Conservation (phyloP, 2,329 filamentous ascomycete genomes). For the Arthrinium puccinioides region DNA sequence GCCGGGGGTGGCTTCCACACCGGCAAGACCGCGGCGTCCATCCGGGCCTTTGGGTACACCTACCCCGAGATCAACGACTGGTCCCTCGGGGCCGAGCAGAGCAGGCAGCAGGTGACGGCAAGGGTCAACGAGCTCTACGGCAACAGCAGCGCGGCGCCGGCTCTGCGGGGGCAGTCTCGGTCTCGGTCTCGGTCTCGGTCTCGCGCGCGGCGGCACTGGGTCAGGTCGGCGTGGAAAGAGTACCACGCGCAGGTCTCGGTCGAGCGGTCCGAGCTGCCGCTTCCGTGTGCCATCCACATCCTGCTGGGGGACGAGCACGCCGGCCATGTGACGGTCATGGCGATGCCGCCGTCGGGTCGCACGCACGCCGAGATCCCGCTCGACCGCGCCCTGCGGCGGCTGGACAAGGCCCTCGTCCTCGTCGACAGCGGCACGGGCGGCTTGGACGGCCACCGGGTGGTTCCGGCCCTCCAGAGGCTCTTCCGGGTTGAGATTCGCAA, state of each 20-base stretch:
- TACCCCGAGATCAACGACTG: constrained; percentile 36
- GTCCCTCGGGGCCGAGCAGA: constrained; percentile 46
- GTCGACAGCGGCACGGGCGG: neutral
- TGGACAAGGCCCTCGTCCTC: neutral
- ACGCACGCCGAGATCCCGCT: constrained; percentile 26
- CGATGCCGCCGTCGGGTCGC: constrained; percentile 26
- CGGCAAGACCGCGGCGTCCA: constrained; percentile 21
- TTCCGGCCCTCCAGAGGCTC: neutral
- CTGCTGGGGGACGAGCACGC: constrained; percentile 19
- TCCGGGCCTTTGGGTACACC: constrained; percentile 31
- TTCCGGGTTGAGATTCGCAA: constrained; percentile 5
- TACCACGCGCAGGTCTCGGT: constrained; percentile 29
- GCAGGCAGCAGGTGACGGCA: constrained; percentile 55
- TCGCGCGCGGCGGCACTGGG: constrained; percentile 3
- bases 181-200: neutral
- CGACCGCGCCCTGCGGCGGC: constrained; percentile 5
- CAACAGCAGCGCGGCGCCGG: neutral
- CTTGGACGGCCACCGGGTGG: too few relatives aligned
- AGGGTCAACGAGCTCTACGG: constrained; percentile 49
- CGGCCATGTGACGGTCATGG: constrained; percentile 26
- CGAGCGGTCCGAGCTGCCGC: constrained; percentile 26
- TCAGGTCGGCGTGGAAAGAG: constrained; percentile 9
- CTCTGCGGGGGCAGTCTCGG: neutral
- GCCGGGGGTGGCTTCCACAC: constrained; percentile 33
- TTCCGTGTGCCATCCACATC: constrained; percentile 30